A percentile compares a stretch with the other conserved stretches of the same genome.
Evolutionary conservation across 805 yeast genomes (phyloP).

Genomic region (Grigorovia yakushimaensis): DNA sequence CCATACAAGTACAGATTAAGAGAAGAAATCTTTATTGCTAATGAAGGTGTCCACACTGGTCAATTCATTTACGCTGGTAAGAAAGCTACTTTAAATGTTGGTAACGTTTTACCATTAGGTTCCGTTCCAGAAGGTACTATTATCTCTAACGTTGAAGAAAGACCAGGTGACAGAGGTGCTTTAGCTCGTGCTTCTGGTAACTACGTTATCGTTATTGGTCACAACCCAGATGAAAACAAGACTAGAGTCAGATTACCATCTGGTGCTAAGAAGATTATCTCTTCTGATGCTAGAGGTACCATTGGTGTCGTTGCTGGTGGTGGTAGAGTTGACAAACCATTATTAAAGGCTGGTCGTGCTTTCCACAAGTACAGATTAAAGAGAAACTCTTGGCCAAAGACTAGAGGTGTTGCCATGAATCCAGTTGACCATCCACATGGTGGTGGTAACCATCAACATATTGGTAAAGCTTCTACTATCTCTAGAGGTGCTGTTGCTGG

Average conservation of each 20-base stretch:
- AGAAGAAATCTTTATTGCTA: conserved; percentile 98
- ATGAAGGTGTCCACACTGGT: conserved; percentile 99
- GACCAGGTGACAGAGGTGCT: conserved; percentile 99
- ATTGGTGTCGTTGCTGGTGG: conserved; percentile 99
- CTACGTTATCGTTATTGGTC: conserved; percentile 98
- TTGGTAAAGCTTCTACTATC: conserved; percentile 99
- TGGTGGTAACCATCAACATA: conserved; percentile 99
- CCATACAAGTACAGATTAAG: conserved; percentile 97
- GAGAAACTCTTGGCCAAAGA: conserved; percentile 99
- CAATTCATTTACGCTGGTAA: conserved; percentile 98
- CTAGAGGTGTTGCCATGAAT: conserved; percentile 99
- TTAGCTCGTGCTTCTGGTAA: conserved; percentile 99
- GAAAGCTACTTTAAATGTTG: conserved; percentile 93
- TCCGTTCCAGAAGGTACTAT: conserved; percentile 99
- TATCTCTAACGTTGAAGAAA: conserved; percentile 96
- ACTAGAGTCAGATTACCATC: conserved; percentile 99
- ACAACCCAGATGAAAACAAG: conserved; percentile 98
- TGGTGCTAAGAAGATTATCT: conserved; percentile 94
- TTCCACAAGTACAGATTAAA: conserved; percentile 99
- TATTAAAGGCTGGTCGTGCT: conserved; percentile 99
- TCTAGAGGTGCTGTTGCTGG: conserved; percentile 99
- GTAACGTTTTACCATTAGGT: conserved; percentile 95
- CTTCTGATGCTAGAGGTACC: conserved; percentile 97
- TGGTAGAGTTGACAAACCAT: conserved; percentile 99
- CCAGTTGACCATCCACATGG: conserved; percentile 99